These are phyloP conservation scores for Luffa acutangula DNA, from an alignment of 306 rosid genomes.

Conservation along the genomic window DNA sequence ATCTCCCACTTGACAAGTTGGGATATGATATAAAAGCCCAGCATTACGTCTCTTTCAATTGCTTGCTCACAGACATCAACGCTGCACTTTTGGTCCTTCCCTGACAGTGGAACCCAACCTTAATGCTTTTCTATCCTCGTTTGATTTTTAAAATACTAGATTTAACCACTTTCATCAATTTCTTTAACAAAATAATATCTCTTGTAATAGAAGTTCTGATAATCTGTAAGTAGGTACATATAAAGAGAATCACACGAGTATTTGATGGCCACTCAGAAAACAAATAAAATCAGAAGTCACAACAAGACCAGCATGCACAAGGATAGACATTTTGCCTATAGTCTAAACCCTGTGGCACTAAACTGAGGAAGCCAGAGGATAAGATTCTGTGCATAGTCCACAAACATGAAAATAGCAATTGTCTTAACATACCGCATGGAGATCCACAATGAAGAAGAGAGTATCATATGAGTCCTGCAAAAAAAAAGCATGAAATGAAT, in stretches of 20 bases:
- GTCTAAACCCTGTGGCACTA: neutral
- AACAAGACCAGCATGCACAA: neutral
- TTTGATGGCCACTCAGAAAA: neutral
- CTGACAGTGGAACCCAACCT: neutral
- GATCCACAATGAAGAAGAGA: conserved; percentile 87
- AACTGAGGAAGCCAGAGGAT: neutral
- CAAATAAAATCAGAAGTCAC: neutral
- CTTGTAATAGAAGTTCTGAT: neutral
- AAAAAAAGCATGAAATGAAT: conserved; percentile 12
- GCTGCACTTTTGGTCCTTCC: neutral
- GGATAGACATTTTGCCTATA: neutral
- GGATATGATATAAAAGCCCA: neutral
- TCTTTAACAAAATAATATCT: neutral
- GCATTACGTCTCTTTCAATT: neutral
- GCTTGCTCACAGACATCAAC: neutral
- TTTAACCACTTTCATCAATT: neutral
- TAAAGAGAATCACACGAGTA: neutral
- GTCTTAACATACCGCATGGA: conserved; percentile 67
- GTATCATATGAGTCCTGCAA: conserved; percentile 76
- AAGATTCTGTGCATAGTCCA: neutral
- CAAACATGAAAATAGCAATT: neutral
- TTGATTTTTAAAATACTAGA: neutral
- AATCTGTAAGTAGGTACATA: neutral
- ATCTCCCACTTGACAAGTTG: neutral
- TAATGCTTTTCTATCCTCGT: neutral